phyloP scores from a whole-genome alignment of 1,284 basidiomycete species.

The Irpex lacteus region DNA sequence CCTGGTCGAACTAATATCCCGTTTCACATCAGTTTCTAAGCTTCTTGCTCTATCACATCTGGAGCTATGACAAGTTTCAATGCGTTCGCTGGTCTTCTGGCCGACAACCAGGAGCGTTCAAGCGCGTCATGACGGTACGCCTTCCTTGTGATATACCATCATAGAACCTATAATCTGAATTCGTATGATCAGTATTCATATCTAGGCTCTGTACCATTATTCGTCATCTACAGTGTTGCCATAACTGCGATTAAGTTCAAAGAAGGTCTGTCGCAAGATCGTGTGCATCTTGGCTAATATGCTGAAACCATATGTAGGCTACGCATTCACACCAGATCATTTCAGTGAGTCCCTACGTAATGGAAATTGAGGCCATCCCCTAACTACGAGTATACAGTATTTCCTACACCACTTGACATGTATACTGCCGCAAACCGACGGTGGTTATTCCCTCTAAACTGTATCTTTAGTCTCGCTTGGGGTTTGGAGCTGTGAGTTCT shows the following conservation, averaged over 20 bases:
- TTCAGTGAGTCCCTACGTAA: slow-evolving; percentile 32
- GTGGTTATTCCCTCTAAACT: slow-evolving; percentile 65
- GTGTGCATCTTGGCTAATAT: slow-evolving; percentile 7
- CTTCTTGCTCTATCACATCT: slow-evolving; percentile 67
- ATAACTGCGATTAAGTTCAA: slow-evolving; percentile 63
- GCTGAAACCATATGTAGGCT: slow-evolving; percentile 35
- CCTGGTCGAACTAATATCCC: neutral
- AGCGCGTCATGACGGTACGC: slow-evolving; percentile 76
- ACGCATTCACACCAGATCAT: slow-evolving; percentile 32
- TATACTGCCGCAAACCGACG: slow-evolving; percentile 37
- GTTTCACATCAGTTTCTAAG: slow-evolving; percentile 48
- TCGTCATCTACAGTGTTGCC: slow-evolving; percentile 58
- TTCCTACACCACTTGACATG: slow-evolving; percentile 48
- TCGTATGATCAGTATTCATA: slow-evolving; percentile 67
- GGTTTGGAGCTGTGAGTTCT: slow-evolving; percentile 65
- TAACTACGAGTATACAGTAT: slow-evolving; percentile 35
- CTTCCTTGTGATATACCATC: neutral
- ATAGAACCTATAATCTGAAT: neutral
- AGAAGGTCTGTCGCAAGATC: slow-evolving; percentile 48
- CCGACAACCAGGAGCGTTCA: slow-evolving; percentile 74
- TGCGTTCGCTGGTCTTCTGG: slow-evolving; percentile 70
- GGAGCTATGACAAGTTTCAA: slow-evolving; percentile 69
- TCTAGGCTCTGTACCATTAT: slow-evolving; percentile 57
- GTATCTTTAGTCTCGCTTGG: slow-evolving; percentile 68
- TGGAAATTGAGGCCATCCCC: neutral